phyloP scores from a whole-genome alignment of 345 rosid genomes.

The Gossypioides kirkii region DNA sequence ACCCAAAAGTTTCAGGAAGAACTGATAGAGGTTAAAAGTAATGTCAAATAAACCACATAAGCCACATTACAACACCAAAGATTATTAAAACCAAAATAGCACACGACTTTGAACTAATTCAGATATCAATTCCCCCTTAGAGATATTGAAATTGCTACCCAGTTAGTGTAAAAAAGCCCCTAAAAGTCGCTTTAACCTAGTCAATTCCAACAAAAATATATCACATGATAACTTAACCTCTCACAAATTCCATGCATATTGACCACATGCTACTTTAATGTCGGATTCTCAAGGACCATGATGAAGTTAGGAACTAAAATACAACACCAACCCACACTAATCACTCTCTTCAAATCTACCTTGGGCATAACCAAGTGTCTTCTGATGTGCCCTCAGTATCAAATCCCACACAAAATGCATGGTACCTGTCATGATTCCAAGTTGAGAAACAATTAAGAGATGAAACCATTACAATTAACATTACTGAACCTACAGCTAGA shows the following conservation, averaged over 20 bases:
- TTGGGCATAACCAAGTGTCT: constrained; percentile 92
- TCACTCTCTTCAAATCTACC: constrained; percentile 43
- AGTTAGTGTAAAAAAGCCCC: background rate
- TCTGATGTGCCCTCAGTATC: constrained; percentile 78
- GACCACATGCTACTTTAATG: background rate
- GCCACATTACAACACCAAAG: background rate
- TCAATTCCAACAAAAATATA: constrained; percentile 1
- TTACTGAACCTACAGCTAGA: background rate
- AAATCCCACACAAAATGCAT: constrained; percentile 95
- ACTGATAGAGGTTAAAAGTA: background rate
- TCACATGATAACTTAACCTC: background rate
- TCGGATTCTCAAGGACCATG: background rate
- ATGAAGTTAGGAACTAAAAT: constrained; percentile 18
- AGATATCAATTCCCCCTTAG: background rate
- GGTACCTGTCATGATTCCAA: constrained; percentile 63
- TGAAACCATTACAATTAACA: background rate
- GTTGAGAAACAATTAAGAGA: constrained; percentile 19
- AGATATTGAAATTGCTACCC: background rate
- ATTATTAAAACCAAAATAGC: background rate
- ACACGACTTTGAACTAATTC: constrained; percentile 4
- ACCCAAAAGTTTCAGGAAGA: background rate
- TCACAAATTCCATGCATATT: background rate
- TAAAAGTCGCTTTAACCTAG: constrained; percentile 3
- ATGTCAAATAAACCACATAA: background rate
- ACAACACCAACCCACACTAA: constrained; percentile 22